Percentiles rank a stretch among this genome's conserved stretches.
Conservation (phyloP, 768 basidiomycete species). For the Scleroderma citrinum region DNA sequence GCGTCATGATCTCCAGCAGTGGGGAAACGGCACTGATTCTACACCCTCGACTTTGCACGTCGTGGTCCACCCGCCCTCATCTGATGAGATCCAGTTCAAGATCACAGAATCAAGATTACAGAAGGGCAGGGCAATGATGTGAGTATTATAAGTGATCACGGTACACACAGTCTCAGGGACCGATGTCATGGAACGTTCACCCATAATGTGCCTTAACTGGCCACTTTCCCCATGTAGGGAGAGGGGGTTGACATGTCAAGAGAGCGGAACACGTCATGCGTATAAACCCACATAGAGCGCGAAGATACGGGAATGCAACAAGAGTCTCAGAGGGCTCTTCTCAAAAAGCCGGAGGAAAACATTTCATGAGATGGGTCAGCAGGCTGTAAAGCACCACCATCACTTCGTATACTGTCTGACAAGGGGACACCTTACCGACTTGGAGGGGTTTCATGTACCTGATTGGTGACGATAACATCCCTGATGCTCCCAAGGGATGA, state of each 20-base stretch:
- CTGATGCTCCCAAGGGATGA: not conserved
- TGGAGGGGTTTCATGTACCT: slow-evolving; percentile 5
- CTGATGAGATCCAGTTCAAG: not conserved
- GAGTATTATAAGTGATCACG: not conserved
- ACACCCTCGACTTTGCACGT: too few relatives aligned
- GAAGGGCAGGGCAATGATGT: not conserved
- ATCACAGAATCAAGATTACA: not conserved
- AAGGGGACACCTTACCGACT: slow-evolving; percentile 13
- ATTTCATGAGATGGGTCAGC: slow-evolving; percentile 8
- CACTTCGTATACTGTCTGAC: slow-evolving; percentile 13
- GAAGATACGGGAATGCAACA: not conserved
- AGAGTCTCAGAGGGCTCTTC: not conserved
- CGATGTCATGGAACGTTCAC: not conserved
- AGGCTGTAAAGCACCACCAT: slow-evolving; percentile 20
- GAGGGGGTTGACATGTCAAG: not conserved
- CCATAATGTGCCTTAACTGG: not conserved
- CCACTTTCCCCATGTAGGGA: not conserved
- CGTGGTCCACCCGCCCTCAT: too few relatives aligned
- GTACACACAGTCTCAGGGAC: not conserved
- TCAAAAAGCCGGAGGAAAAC: slow-evolving; percentile 16
- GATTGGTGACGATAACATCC: slow-evolving; percentile 15
- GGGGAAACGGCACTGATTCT: too few relatives aligned
- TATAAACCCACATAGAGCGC: not conserved
- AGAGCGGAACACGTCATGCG: not conserved
- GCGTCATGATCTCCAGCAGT: too few relatives aligned